Evolutionary conservation across 768 basidiomycete species (phyloP).

Genomic region (Russula compacta): DNA sequence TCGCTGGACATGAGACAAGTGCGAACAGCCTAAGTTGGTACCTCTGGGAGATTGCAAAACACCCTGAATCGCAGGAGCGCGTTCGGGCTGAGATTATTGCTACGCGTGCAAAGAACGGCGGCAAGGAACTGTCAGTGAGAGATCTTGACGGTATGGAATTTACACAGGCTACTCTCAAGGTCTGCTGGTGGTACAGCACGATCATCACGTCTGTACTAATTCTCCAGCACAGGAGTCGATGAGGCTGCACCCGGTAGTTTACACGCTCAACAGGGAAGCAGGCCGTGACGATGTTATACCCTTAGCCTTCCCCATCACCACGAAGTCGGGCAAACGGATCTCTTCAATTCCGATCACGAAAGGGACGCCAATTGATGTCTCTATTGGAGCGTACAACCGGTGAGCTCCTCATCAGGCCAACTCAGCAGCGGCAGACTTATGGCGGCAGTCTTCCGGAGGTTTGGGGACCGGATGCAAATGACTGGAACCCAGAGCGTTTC

Average conservation of each 20-base stretch:
- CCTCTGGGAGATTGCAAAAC: neutral
- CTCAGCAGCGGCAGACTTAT: neutral
- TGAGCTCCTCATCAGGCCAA: neutral
- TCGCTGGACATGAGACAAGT: neutral
- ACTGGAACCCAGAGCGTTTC: neutral
- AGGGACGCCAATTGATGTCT: neutral
- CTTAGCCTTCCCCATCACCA: conserved; percentile 7
- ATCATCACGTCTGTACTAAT: too few relatives aligned
- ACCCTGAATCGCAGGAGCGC: neutral
- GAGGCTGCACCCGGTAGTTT: conserved; percentile 16
- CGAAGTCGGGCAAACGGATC: neutral
- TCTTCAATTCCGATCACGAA: neutral
- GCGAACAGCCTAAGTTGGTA: neutral
- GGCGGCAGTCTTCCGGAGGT: neutral
- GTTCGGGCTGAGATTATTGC: conserved; percentile 3
- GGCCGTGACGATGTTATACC: conserved; percentile 19
- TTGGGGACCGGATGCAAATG: conserved; percentile 1
- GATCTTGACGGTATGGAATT: neutral
- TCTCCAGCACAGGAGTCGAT: neutral
- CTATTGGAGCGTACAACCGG: neutral
- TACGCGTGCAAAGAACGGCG: neutral
- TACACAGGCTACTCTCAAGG: too few relatives aligned
- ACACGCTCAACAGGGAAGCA: neutral
- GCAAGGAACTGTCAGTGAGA: neutral
- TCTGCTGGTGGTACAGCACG: too few relatives aligned